Evolutionary conservation across 139 green algal genomes (phyloP).

Genomic region (Coelastrella sp.): DNA sequence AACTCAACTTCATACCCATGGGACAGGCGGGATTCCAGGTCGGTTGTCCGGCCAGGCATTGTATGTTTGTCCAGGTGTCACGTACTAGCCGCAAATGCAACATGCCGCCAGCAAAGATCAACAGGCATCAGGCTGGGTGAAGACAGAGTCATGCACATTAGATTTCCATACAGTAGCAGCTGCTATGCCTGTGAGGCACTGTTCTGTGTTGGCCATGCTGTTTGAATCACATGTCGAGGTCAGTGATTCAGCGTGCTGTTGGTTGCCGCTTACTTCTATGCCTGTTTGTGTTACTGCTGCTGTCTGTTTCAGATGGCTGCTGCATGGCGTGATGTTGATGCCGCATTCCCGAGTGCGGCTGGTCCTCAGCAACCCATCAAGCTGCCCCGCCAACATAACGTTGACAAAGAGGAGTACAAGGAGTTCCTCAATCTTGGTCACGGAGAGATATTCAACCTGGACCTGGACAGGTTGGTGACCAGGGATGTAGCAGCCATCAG

Average conservation of each 20-base stretch:
- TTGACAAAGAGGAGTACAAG: conserved; percentile 89
- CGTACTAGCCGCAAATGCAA: not conserved
- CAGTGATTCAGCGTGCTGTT: too few species aligned
- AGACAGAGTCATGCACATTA: too few species aligned
- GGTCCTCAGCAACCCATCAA: conserved; percentile 72
- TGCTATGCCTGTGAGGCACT: too few species aligned
- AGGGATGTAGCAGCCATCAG: too few species aligned
- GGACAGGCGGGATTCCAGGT: conserved; percentile 38
- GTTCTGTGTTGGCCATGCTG: too few species aligned
- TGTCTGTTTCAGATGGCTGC: conserved; percentile 22
- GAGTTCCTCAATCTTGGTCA: conserved; percentile 91
- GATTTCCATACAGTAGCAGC: too few species aligned
- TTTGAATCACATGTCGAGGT: too few species aligned
- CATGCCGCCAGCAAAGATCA: too few species aligned
- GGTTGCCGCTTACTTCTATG: too few species aligned
- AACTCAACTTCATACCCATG: conserved; percentile 42
- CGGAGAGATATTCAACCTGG: conserved; percentile 89
- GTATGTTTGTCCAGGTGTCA: too few species aligned
- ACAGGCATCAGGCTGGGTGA: too few species aligned
- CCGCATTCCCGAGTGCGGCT: conserved; percentile 72
- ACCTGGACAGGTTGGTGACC: conserved; percentile 84
- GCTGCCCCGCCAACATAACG: conserved; percentile 86
- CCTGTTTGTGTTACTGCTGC: too few species aligned
- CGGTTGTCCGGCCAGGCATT: not conserved
- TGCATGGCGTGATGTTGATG: conserved; percentile 49